Conservation (phyloP, 176 grass and related monocot genomes). For the Paspalum notatum region DNA sequence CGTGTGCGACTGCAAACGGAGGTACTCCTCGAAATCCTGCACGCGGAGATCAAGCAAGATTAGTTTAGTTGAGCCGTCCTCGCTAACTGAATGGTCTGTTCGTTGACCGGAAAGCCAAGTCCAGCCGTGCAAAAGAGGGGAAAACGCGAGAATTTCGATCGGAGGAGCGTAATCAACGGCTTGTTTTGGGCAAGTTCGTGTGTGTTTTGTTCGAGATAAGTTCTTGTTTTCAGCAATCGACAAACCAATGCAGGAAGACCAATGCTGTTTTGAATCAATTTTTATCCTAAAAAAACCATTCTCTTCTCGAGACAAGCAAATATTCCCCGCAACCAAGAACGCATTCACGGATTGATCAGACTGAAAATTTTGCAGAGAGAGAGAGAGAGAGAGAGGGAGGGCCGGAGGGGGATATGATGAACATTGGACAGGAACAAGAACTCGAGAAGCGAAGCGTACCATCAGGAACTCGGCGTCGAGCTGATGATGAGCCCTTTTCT, state of each 20-base stretch:
- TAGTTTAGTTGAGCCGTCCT: not conserved
- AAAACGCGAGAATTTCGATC: not conserved
- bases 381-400: too few relatives aligned
- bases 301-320: too few relatives aligned
- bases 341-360: not conserved
- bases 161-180: not conserved
- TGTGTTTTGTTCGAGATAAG: too few relatives aligned
- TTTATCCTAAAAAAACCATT: not conserved
- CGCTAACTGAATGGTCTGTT: not conserved
- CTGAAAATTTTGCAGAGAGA: not conserved
- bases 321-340: not conserved
- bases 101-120: not conserved
- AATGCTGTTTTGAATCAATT: too few relatives aligned
- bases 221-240: too few relatives aligned
- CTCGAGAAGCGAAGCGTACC: conserved; percentile 4
- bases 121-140: not conserved
- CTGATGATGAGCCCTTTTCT: not conserved
- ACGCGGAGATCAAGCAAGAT: not conserved
- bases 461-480: not conserved
- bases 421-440: not conserved
- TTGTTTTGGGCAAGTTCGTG: not conserved
- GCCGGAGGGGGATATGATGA: not conserved
- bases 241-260: too few relatives aligned
- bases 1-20: not conserved
- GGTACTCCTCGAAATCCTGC: conserved; percentile 43